Evolutionary conservation across 345 rosid genomes (phyloP), one percentile per base, ranked within the genome.

Genomic region (Syzygium oleosum): DNA sequence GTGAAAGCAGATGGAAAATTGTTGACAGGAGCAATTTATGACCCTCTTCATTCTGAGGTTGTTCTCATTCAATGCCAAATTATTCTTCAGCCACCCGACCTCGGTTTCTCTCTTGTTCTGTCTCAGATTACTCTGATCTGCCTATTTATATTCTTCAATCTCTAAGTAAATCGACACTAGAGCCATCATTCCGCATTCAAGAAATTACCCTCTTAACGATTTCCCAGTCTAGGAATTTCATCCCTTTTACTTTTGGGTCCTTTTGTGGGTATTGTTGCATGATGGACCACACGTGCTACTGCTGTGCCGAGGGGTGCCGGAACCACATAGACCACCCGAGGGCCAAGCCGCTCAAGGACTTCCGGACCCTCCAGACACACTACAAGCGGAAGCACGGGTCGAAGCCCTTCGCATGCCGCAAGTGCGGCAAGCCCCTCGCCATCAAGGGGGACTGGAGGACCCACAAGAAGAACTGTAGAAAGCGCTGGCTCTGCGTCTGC

Each of bases 391-490:
- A 96, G 90, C 99, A 96, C 31, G 98, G 97, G 17, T 86, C 89
- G 25, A 96, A 95, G 63, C 92, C 95, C 6, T 97, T 93, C 73
- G 84, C 91, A 86, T 97, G 99, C 89, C 93, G 96, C 65, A 93
- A 93, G 88, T 96, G 98, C 56, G 98, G 99, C 53, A 95, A 97
- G 89, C 92, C 84, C 41, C 91, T 95, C 86, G 99, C 98, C 4
- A 98, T 95, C 54, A 97, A 94, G 89, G 99, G 98, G 4, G 99
- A 97, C 89, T 96, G 99, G 98, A 89, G 98, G 52, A 97, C 98
- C 25, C 99, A 97, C 61, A 98, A 97, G 92, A 96, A 96, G 87
- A 95, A 96, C 58, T 97, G 99, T 51, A 98, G 98, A 17, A 97
- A 97, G 92, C 96, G 98, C 21, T 96, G 98, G 99, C 94, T 95